Evolutionary conservation across 2,329 filamentous ascomycete species (phyloP).

Genomic region (Diaporthe sp.): DNA sequence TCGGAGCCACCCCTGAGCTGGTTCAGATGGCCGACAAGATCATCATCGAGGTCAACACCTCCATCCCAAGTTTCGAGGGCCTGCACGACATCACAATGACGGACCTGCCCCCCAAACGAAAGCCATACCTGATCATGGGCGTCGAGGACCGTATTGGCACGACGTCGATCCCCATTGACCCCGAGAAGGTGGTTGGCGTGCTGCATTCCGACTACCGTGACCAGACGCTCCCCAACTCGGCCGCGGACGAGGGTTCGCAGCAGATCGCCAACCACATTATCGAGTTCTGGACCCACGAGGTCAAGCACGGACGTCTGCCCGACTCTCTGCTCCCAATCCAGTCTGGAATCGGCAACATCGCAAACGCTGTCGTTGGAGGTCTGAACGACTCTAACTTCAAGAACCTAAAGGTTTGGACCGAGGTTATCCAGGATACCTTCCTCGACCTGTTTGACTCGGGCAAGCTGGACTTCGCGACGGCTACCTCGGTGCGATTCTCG

Average conservation of each 20-base stretch:
- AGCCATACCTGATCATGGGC: slow-evolving; percentile 87
- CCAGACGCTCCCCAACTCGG: slow-evolving; percentile 78
- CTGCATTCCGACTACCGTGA: slow-evolving; percentile 90
- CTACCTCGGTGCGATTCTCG: slow-evolving; percentile 91
- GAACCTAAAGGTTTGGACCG: slow-evolving; percentile 93
- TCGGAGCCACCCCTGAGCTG: slow-evolving; percentile 87
- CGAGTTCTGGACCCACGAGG: slow-evolving; percentile 87
- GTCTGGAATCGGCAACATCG: slow-evolving; percentile 93
- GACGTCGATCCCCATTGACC: slow-evolving; percentile 85
- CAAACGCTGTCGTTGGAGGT: slow-evolving; percentile 90
- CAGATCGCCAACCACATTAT: slow-evolving; percentile 85
- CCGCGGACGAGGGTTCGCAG: slow-evolving; percentile 79
- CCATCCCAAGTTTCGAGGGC: slow-evolving; percentile 86
- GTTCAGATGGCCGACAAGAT: slow-evolving; percentile 94
- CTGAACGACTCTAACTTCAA: slow-evolving; percentile 85
- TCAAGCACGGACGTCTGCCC: slow-evolving; percentile 81
- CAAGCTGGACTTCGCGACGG: slow-evolving; percentile 89
- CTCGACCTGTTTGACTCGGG: slow-evolving; percentile 92
- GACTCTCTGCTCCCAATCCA: slow-evolving; percentile 84
- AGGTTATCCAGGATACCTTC: slow-evolving; percentile 91
- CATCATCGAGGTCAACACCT: slow-evolving; percentile 93
- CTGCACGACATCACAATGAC: slow-evolving; percentile 93
- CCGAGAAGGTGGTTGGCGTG: slow-evolving; percentile 84
- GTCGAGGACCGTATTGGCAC: slow-evolving; percentile 90
- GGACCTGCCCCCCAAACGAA: slow-evolving; percentile 83